Percentiles rank a stretch among this genome's conserved stretches.
Evolutionary conservation across 2,329 filamentous ascomycete genomes (phyloP).

Genomic region (Xylariaceae sp.): DNA sequence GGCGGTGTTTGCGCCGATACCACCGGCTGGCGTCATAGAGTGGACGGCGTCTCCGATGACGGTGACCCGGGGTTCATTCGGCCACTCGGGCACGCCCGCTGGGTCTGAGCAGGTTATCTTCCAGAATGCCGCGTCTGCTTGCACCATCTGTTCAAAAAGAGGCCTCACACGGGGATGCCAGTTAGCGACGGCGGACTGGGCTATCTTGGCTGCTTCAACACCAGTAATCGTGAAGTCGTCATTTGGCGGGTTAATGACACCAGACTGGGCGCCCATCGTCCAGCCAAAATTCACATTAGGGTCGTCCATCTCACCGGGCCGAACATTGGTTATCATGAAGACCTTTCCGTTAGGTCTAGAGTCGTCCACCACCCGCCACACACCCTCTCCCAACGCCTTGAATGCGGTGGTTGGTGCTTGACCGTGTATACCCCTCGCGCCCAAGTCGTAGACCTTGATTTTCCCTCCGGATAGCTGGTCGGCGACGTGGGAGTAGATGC

Average conservation of each 20-base stretch:
- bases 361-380: constrained; percentile 50
- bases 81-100: constrained; percentile 54
- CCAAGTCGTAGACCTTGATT: constrained; percentile 58
- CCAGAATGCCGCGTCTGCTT: constrained; percentile 56
- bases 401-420: constrained; percentile 58
- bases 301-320: constrained; percentile 54
- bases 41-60: constrained; percentile 54
- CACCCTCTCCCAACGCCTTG: constrained; percentile 56
- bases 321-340: constrained; percentile 59
- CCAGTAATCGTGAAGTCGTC: constrained; percentile 56
- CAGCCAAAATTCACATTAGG: constrained; percentile 54
- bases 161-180: constrained; percentile 54
- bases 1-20: constrained; percentile 53
- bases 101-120: constrained; percentile 60
- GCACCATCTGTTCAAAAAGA: constrained; percentile 54
- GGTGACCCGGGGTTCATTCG: constrained; percentile 52
- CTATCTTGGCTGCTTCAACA: constrained; percentile 50
- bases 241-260: constrained; percentile 52
- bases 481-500: constrained; percentile 55
- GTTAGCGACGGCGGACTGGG: constrained; percentile 46
- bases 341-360: constrained; percentile 41
- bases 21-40: constrained; percentile 53
- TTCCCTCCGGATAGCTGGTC: constrained; percentile 52
- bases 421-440: constrained; percentile 59
- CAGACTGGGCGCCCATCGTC: constrained; percentile 55